Conservation (phyloP, 108 stramenopile genomes). For the Nitzschia sp. region DNA sequence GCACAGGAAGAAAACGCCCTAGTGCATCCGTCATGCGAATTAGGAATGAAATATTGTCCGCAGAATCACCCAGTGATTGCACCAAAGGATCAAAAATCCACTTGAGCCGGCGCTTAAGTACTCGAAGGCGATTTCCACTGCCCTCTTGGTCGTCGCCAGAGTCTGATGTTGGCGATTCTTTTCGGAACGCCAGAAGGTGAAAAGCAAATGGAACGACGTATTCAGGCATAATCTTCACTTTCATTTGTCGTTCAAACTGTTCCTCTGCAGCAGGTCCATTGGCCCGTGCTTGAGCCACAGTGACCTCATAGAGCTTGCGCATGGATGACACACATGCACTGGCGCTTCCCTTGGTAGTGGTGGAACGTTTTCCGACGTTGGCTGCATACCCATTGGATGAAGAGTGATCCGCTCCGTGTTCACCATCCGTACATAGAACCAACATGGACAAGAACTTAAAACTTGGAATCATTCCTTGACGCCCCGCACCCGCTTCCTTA, state of each 20-base stretch:
- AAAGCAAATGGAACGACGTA: constrained; percentile 77
- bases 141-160: constrained; percentile 22
- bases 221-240: constrained; percentile 82
- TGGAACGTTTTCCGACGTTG: constrained; percentile 53
- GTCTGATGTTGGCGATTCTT: constrained; percentile 55
- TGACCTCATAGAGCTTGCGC: constrained; percentile 57
- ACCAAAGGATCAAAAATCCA: constrained; percentile 84
- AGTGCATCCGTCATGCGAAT: constrained; percentile 75
- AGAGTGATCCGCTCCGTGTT: constrained; percentile 37
- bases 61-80: constrained; percentile 71
- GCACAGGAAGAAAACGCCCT: constrained; percentile 37
- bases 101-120: constrained; percentile 76
- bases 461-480: constrained; percentile 48
- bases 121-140: constrained; percentile 29
- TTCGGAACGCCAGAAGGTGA: constrained; percentile 72
- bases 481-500: not conserved
- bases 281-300: constrained; percentile 58
- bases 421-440: constrained; percentile 71
- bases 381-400: constrained; percentile 65
- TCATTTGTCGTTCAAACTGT: constrained; percentile 63
- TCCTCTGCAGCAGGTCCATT: constrained; percentile 61
- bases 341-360: constrained; percentile 56
- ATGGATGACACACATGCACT: constrained; percentile 49
- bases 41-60: constrained; percentile 87
- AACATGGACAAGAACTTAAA: constrained; percentile 71